These are phyloP conservation scores for Calocera viscosa DNA, from an alignment of 768 basidiomycete genomes.

Conservation along the genomic window DNA sequence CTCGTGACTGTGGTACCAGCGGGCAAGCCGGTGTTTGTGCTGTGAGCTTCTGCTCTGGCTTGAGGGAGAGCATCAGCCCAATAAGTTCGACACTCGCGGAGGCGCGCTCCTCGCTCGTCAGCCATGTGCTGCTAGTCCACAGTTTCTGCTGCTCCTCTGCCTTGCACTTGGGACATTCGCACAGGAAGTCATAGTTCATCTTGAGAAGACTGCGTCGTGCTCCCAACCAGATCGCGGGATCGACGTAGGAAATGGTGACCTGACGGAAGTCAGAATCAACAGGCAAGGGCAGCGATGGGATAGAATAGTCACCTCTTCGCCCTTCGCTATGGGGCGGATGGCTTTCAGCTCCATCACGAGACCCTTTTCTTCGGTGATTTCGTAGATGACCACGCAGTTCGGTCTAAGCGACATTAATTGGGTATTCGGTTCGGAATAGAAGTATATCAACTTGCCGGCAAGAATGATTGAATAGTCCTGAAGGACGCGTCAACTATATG, in stretches of 20 bases:
- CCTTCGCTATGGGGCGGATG: slow-evolving; percentile 41
- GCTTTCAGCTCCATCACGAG: slow-evolving; percentile 50
- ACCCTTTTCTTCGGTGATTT: slow-evolving; percentile 22
- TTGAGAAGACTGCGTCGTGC: slow-evolving; percentile 35
- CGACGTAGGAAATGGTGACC: slow-evolving; percentile 66
- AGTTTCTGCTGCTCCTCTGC: not conserved
- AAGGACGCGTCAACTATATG: not conserved
- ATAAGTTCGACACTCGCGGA: not conserved
- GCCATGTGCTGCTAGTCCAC: not conserved
- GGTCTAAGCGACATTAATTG: not conserved
- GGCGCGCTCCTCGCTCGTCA: not conserved
- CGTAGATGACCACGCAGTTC: not conserved
- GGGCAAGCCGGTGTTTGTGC: not conserved
- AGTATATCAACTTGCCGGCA: slow-evolving; percentile 61
- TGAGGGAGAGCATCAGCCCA: not conserved
- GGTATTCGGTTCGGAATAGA: slow-evolving; percentile 34
- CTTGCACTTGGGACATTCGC: slow-evolving; percentile 35
- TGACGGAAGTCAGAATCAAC: slow-evolving; percentile 22
- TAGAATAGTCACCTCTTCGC: slow-evolving; percentile 47
- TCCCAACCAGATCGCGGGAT: slow-evolving; percentile 46
- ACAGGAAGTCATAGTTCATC: slow-evolving; percentile 55
- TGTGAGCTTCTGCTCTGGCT: not conserved
- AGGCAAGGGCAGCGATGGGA: slow-evolving; percentile 6
- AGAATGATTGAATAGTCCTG: slow-evolving; percentile 65
- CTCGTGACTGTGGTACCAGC: not conserved